Evolutionary conservation across 306 rosid genomes (phyloP).

Genomic region (Quillaja saponaria): DNA sequence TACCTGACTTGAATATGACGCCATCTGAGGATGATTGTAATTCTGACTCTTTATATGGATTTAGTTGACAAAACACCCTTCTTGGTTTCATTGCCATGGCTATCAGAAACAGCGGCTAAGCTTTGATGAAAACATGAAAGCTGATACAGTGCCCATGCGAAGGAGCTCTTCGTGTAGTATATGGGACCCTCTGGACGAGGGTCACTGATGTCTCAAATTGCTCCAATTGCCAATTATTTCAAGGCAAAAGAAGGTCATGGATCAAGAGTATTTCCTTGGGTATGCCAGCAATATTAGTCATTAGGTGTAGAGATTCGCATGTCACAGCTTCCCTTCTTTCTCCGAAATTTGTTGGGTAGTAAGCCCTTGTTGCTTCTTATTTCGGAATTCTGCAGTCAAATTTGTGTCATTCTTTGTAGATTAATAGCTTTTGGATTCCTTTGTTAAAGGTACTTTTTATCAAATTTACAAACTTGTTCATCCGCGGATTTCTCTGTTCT

Average conservation of each 20-base stretch:
- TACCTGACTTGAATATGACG: slow-evolving; percentile 81
- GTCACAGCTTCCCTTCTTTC: slow-evolving; percentile 27
- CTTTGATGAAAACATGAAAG: neutral
- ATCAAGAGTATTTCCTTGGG: slow-evolving; percentile 32
- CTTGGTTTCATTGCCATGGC: slow-evolving; percentile 4
- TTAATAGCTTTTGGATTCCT: slow-evolving; percentile 36
- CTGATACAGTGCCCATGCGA: slow-evolving; percentile 29
- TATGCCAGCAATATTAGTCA: slow-evolving; percentile 27
- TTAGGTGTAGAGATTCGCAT: slow-evolving; percentile 30
- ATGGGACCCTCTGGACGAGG: slow-evolving; percentile 18
- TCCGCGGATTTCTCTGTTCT: no score
- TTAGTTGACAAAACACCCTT: slow-evolving; percentile 30
- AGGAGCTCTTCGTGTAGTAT: slow-evolving; percentile 21
- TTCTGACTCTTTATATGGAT: slow-evolving; percentile 31
- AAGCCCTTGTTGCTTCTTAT: slow-evolving; percentile 31
- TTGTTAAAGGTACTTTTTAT: slow-evolving; percentile 24
- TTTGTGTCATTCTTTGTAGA: slow-evolving; percentile 62
- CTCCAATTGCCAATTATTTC: slow-evolving; percentile 29
- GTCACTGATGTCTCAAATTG: slow-evolving; percentile 14
- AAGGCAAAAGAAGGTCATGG: slow-evolving; percentile 17
- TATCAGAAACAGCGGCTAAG: slow-evolving; percentile 5
- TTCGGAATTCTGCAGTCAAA: slow-evolving; percentile 39
- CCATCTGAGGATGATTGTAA: slow-evolving; percentile 54
- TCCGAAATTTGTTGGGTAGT: slow-evolving; percentile 29
- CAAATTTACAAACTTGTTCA: slow-evolving; percentile 23